Conservation (phyloP, 257 asterid genomes). For the Oldenlandia corymbosa region DNA sequence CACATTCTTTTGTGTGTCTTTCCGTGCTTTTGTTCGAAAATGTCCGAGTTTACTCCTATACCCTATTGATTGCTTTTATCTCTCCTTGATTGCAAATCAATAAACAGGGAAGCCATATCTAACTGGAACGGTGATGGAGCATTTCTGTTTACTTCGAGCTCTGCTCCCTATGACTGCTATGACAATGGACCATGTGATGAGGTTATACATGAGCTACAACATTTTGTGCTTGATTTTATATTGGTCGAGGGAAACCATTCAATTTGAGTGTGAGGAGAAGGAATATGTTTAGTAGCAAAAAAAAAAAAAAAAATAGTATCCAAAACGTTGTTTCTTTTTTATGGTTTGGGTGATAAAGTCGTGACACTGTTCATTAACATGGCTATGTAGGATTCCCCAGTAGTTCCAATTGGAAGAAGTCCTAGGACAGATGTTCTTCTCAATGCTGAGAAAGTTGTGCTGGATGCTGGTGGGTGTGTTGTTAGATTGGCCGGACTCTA, state of each 20-base stretch:
- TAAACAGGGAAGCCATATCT: slow-evolving; percentile 72
- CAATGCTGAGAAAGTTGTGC: slow-evolving; percentile 66
- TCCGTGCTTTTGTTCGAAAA: too few species aligned
- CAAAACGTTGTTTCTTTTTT: background rate
- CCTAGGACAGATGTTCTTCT: slow-evolving; percentile 85
- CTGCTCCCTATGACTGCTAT: slow-evolving; percentile 85
- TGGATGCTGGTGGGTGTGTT: slow-evolving; percentile 83
- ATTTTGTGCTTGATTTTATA: slow-evolving; percentile 6
- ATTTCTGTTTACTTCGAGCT: slow-evolving; percentile 89
- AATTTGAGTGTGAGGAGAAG: background rate
- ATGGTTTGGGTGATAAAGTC: slow-evolving; percentile 6
- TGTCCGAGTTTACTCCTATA: background rate
- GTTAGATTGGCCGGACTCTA: slow-evolving; percentile 96
- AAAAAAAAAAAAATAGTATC: too few species aligned
- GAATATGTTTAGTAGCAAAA: background rate
- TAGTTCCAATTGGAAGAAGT: slow-evolving; percentile 79
- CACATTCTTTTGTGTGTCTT: background rate
- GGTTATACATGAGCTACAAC: slow-evolving; percentile 42
- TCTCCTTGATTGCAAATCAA: slow-evolving; percentile 9
- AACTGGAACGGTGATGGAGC: slow-evolving; percentile 94
- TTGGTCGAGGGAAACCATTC: background rate
- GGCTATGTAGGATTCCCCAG: slow-evolving; percentile 63
- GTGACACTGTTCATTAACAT: slow-evolving; percentile 12
- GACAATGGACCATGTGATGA: slow-evolving; percentile 86
- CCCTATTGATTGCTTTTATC: background rate